Evolutionary conservation across 192 early-diverging fungal genomes (phyloP).

Genomic region (Coemansia sp.): DNA sequence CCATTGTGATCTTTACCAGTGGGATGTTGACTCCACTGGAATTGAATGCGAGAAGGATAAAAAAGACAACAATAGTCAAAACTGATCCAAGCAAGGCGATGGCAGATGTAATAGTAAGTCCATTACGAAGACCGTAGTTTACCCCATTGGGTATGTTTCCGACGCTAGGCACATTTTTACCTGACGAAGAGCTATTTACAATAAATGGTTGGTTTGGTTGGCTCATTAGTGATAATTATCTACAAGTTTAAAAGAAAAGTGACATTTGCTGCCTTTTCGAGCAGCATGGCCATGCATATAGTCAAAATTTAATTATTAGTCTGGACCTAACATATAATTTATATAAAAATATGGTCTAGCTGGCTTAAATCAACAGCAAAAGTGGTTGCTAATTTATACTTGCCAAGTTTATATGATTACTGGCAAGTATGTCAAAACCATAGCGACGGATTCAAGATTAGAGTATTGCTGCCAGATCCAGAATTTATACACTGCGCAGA

Average conservation of each 20-base stretch:
- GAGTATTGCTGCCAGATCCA: not conserved
- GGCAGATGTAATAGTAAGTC: slow-evolving; percentile 14
- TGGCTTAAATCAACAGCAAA: not conserved
- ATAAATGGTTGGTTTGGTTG: not conserved
- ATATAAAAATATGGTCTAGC: not conserved
- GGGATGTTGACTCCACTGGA: slow-evolving; percentile 43
- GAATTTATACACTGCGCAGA: not conserved
- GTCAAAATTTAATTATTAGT: not conserved
- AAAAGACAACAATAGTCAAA: slow-evolving; percentile 26
- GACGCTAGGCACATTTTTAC: not conserved
- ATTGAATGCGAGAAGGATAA: slow-evolving; percentile 35
- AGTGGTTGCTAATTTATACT: not conserved
- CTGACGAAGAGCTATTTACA: not conserved
- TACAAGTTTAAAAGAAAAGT: slow-evolving; percentile 1
- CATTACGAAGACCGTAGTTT: not conserved
- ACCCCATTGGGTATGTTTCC: not conserved
- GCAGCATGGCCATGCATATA: no score
- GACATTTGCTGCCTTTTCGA: not conserved
- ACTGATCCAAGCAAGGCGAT: slow-evolving; percentile 35
- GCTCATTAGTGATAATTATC: not conserved
- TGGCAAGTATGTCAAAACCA: not conserved
- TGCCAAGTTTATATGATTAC: not conserved
- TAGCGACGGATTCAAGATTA: not conserved
- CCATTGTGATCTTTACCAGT: slow-evolving; percentile 45
- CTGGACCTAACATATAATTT: not conserved